Percentiles rank a stretch among this genome's conserved stretches.
Evolutionary conservation across 495 filamentous ascomycete species (phyloP).

Genomic region (Penicillium manginii): DNA sequence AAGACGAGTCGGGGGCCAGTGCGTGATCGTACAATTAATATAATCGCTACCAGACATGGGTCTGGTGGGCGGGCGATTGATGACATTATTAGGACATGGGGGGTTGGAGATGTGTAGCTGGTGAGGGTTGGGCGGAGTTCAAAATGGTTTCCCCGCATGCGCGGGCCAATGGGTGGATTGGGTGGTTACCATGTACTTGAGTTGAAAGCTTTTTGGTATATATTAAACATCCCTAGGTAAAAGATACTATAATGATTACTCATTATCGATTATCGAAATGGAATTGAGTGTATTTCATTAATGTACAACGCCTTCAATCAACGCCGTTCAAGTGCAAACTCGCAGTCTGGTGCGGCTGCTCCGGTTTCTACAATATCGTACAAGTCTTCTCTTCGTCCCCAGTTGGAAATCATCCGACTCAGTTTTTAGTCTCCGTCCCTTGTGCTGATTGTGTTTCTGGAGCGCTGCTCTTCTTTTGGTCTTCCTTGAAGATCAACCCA

Average conservation of each 20-base stretch:
- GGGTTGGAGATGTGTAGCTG: conserved; percentile 16
- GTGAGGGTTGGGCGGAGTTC: conserved; percentile 23
- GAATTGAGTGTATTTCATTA: conserved; percentile 15
- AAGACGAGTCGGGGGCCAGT: conserved; percentile 86
- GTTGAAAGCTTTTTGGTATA: too few species aligned
- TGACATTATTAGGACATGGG: conserved; percentile 41
- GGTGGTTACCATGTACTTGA: not conserved
- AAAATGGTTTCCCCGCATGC: conserved; percentile 24
- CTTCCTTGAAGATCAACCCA: conserved; percentile 68
- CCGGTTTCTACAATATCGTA: conserved; percentile 26
- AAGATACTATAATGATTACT: not conserved
- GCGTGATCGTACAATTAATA: conserved; percentile 79
- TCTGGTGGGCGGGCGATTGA: conserved; percentile 56
- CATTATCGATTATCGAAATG: not conserved
- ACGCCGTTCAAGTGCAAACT: conserved; percentile 16
- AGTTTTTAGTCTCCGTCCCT: conserved; percentile 14
- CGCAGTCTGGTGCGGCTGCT: not conserved
- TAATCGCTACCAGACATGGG: conserved; percentile 72
- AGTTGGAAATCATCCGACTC: not conserved
- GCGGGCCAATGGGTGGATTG: conserved; percentile 13
- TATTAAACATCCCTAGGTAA: too few species aligned
- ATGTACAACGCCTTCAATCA: conserved; percentile 28
- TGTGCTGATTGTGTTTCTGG: conserved; percentile 8
- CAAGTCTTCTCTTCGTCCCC: conserved; percentile 9
- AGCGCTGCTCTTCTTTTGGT: conserved; percentile 17